phyloP scores from a whole-genome alignment of 441 rosid genomes.

The Mallotus japonicus region DNA sequence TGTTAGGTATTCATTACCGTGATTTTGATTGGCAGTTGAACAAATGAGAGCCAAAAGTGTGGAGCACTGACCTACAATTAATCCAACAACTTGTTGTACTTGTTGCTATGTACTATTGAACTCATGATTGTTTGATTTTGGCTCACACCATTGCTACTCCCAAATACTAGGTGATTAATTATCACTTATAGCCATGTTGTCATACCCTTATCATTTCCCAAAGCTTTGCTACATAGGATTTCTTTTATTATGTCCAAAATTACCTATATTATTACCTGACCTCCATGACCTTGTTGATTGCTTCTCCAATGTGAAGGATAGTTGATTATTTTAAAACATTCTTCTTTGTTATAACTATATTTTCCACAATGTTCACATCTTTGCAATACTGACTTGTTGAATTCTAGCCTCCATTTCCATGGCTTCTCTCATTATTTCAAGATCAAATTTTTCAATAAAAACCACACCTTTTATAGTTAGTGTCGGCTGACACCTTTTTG shows the following conservation, averaged over 20 bases:
- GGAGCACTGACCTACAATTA: background rate
- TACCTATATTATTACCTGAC: too few species aligned
- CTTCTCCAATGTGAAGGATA: background rate
- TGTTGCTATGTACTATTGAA: background rate
- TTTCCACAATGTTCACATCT: background rate
- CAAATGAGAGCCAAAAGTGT: background rate
- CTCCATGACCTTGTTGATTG: background rate
- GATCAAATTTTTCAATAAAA: background rate
- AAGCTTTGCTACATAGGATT: too few species aligned
- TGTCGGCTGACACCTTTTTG: background rate
- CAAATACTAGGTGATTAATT: too few species aligned
- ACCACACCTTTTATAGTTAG: background rate
- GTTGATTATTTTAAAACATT: background rate
- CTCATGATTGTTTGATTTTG: too few species aligned
- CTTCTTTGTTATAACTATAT: background rate
- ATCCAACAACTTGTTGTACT: too few species aligned
- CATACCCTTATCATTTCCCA: background rate
- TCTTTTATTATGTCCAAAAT: too few species aligned
- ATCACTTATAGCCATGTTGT: background rate
- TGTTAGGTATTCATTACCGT: background rate
- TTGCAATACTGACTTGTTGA: background rate
- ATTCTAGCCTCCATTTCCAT: background rate
- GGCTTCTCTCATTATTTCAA: background rate
- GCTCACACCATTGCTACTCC: too few species aligned
- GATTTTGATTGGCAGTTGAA: background rate